Percentiles rank a stretch among this genome's conserved stretches.
phyloP scores from a whole-genome alignment of 2,329 filamentous ascomycete species.

The Calonectria hawksworthii region DNA sequence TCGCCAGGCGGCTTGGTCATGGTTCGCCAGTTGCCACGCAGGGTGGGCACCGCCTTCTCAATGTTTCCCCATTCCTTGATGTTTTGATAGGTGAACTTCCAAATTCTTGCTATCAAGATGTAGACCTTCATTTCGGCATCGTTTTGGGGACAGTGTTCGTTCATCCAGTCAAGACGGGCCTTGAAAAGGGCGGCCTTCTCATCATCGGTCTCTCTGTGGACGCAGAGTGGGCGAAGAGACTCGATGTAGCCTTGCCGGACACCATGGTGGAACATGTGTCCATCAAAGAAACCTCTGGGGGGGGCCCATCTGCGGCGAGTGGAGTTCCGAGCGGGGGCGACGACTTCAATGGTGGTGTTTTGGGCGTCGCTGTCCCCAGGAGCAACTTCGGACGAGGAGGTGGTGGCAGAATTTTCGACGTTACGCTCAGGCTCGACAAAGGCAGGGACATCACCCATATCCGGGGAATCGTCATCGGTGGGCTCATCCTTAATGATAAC shows the following conservation, averaged over 20 bases:
- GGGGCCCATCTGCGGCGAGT: not conserved
- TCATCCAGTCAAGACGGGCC: not conserved
- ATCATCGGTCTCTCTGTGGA: not conserved
- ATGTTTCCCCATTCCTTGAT: conserved; percentile 62
- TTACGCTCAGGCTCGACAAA: not conserved
- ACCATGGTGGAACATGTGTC: not conserved
- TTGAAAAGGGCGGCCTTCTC: not conserved
- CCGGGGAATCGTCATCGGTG: not conserved
- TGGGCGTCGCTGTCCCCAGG: not conserved
- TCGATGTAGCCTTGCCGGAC: not conserved
- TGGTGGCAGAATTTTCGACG: not conserved
- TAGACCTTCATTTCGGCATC: not conserved
- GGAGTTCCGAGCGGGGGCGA: not conserved
- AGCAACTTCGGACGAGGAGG: not conserved
- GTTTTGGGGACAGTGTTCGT: not conserved
- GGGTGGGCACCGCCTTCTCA: conserved; percentile 77
- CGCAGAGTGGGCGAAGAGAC: not conserved
- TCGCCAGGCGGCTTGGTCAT: conserved; percentile 74
- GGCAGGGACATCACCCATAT: not conserved
- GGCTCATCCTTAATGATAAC: not conserved
- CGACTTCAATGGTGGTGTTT: not conserved
- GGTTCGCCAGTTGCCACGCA: conserved; percentile 76
- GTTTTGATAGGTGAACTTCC: not conserved
- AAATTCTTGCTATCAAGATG: not conserved
- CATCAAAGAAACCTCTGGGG: not conserved